A percentile compares a stretch with the other conserved stretches of the same genome.
Evolutionary conservation across 148 eudicot genomes (phyloP).

Genomic region (Camellia sinensis): DNA sequence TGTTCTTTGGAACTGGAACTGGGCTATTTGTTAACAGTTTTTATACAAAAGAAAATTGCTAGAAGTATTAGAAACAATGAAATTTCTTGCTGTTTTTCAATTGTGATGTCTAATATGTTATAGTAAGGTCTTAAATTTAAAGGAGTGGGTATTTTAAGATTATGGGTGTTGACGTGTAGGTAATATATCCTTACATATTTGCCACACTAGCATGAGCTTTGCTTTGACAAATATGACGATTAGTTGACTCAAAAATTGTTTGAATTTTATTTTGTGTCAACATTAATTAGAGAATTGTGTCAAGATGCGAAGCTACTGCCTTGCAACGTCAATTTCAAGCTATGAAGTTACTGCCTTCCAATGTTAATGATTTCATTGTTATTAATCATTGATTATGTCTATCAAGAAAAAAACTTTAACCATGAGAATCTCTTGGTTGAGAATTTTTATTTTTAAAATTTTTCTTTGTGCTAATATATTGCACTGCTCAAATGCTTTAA

Average conservation of each 20-base stretch:
- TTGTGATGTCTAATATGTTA: background rate
- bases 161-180: background rate
- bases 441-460: background rate
- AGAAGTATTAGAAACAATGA: background rate
- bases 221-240: background rate
- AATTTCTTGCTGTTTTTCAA: background rate
- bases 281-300: background rate
- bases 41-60: background rate
- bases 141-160: background rate
- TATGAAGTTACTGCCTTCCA: background rate
- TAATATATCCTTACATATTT: background rate
- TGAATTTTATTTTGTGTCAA: background rate
- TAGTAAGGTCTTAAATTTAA: background rate
- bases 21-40: background rate
- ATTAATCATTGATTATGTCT: constrained; percentile 4
- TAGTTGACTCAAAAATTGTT: background rate
- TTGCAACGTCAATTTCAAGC: background rate
- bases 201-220: background rate
- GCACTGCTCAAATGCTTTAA: background rate
- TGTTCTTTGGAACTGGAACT: too few relatives aligned
- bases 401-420: background rate
- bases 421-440: background rate
- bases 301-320: background rate
- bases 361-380: background rate
- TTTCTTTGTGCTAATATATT: background rate